A percentile compares a stretch with the other conserved stretches of the same genome.
Conservation (phyloP, 148 eudicot species). For the Arbutus unedo region DNA sequence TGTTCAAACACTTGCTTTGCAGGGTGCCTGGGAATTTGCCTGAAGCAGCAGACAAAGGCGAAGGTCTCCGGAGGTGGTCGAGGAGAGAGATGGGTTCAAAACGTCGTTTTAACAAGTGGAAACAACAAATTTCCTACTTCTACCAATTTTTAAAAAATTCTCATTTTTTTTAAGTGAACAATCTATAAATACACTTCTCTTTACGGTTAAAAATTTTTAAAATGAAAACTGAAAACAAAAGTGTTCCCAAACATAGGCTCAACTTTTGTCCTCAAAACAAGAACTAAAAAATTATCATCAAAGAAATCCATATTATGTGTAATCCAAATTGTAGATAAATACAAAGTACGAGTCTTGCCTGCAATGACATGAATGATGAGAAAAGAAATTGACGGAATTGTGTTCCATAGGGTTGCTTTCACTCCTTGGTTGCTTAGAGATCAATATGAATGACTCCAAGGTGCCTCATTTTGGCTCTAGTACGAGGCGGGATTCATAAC, state of each 20-base stretch:
- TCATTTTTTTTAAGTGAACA: background rate
- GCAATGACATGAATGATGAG: slow-evolving; percentile 83
- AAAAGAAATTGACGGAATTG: slow-evolving; percentile 40
- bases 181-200: background rate
- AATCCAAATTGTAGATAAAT: background rate
- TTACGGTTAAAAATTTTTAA: background rate
- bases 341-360: slow-evolving; percentile 40
- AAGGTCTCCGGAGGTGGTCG: background rate
- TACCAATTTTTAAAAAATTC: background rate
- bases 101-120: background rate
- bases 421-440: no score
- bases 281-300: background rate
- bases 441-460: no score
- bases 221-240: background rate
- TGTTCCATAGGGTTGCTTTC: slow-evolving; percentile 31
- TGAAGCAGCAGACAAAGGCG: no score
- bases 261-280: background rate
- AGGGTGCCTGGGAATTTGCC: no score
- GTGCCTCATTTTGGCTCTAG: no score
- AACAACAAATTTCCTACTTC: background rate
- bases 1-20: background rate
- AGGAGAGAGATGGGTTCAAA: background rate
- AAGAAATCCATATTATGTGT: background rate
- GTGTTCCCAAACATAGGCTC: background rate
- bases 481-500: no score